Percentiles rank a stretch among this genome's conserved stretches.
These are phyloP conservation scores for Citrullus amarus DNA, from an alignment of 306 rosid species.

Conservation along the genomic window DNA sequence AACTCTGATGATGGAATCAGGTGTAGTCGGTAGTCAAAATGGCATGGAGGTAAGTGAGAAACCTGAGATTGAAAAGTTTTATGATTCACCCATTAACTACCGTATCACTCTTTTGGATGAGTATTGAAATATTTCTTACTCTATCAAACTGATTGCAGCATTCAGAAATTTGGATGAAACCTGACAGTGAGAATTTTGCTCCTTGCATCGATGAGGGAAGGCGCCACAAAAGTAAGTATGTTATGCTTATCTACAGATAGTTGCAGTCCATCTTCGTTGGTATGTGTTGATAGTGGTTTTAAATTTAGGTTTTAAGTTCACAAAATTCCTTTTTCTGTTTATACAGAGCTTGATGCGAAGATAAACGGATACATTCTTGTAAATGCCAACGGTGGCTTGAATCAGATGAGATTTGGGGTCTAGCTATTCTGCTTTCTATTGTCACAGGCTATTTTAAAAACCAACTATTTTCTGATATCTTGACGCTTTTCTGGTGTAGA, in stretches of 20 bases:
- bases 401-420: constrained; percentile 99
- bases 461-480: constrained; percentile 30
- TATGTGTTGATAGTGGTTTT: neutral
- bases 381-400: constrained; percentile 97
- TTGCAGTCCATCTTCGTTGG: neutral
- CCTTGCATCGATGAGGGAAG: constrained; percentile 43
- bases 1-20: constrained; percentile 45
- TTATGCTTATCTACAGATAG: neutral
- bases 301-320: constrained; percentile 8
- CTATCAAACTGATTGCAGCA: constrained; percentile 42
- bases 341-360: constrained; percentile 49
- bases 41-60: constrained; percentile 40
- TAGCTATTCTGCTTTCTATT: constrained; percentile 36
- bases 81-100: neutral
- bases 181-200: constrained; percentile 57
- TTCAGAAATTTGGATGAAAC: constrained; percentile 58
- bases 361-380: constrained; percentile 77
- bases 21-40: constrained; percentile 29
- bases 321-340: constrained; percentile 4
- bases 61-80: neutral
- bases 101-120: constrained; percentile 10
- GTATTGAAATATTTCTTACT: neutral
- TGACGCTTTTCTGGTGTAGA: constrained; percentile 45
- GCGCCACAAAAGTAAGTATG: constrained; percentile 65
- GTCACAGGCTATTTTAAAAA: neutral